Conservation (phyloP, 164 flowering plant genomes). For the Cinnamomum chago region DNA sequence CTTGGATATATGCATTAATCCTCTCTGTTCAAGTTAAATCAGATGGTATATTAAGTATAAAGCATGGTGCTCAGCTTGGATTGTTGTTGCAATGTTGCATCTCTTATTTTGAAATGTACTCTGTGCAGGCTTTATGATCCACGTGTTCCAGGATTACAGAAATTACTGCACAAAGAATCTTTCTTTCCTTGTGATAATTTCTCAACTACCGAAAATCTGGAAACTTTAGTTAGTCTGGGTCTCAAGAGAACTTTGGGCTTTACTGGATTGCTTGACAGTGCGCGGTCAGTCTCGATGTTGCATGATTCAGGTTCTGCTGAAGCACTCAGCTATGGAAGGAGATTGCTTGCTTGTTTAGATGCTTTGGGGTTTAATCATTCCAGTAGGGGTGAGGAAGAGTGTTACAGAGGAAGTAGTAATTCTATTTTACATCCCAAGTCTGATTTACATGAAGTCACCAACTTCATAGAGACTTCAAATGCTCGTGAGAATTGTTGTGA, state of each 20-base stretch:
- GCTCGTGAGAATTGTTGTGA: slow-evolving; percentile 7
- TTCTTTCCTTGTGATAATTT: slow-evolving; percentile 83
- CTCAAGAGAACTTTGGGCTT: slow-evolving; percentile 55
- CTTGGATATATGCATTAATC: background rate
- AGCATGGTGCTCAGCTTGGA: background rate
- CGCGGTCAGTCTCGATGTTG: slow-evolving; percentile 69
- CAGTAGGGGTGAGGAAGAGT: slow-evolving; percentile 17
- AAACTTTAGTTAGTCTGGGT: slow-evolving; percentile 60
- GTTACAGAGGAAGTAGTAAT: slow-evolving; percentile 10
- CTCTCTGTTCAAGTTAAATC: background rate
- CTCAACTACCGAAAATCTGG: slow-evolving; percentile 52
- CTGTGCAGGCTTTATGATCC: slow-evolving; percentile 93
- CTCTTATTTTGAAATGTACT: background rate
- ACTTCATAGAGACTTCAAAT: slow-evolving; percentile 7
- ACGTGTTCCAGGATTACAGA: slow-evolving; percentile 61
- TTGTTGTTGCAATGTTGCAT: slow-evolving; percentile 2
- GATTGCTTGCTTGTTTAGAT: slow-evolving; percentile 55
- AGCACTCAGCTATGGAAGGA: slow-evolving; percentile 43
- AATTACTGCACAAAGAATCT: slow-evolving; percentile 53
- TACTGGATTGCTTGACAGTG: slow-evolving; percentile 79
- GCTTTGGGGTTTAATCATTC: slow-evolving; percentile 46
- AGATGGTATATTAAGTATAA: background rate
- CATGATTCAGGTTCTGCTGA: slow-evolving; percentile 52
- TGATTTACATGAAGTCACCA: slow-evolving; percentile 11
- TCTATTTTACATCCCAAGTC: slow-evolving; percentile 6